These are phyloP conservation scores for Melampsora americana DNA, from an alignment of 1,284 basidiomycete species.

Conservation along the genomic window DNA sequence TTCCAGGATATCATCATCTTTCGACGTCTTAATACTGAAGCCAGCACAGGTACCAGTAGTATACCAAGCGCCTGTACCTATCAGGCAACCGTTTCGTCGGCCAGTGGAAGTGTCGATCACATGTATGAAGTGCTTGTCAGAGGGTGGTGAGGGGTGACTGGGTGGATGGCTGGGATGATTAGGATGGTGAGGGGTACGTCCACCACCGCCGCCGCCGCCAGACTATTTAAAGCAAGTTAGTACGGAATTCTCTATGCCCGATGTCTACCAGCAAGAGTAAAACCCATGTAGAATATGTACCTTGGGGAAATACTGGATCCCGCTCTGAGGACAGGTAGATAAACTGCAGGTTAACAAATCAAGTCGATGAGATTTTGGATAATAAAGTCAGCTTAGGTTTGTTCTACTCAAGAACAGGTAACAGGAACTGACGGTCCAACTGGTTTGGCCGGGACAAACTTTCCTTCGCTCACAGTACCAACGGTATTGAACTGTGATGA, in stretches of 20 bases:
- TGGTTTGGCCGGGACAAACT: conserved; percentile 33
- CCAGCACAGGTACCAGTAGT: conserved; percentile 33
- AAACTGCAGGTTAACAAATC: conserved; percentile 8
- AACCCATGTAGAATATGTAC: background rate
- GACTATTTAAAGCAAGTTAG: background rate
- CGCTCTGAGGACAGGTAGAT: conserved; percentile 36
- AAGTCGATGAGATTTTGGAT: background rate
- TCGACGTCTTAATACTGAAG: conserved; percentile 1
- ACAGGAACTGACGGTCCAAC: conserved; percentile 34
- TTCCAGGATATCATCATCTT: conserved; percentile 7
- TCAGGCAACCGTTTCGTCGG: conserved; percentile 30
- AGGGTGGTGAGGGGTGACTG: conserved; percentile 4
- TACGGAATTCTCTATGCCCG: background rate
- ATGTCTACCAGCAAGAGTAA: background rate
- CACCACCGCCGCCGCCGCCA: conserved; percentile 24
- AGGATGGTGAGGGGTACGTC: background rate
- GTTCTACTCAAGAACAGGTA: background rate
- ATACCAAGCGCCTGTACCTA: conserved; percentile 38
- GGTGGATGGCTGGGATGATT: conserved; percentile 26
- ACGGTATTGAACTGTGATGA: conserved; percentile 27
- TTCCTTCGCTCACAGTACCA: conserved; percentile 12
- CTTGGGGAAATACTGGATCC: conserved; percentile 41
- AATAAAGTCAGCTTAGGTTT: background rate
- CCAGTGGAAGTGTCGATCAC: conserved; percentile 19
- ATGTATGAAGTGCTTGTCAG: conserved; percentile 30